These are phyloP conservation scores for Tricladium varicosporioides DNA, from an alignment of 2,329 filamentous ascomycete genomes.

Conservation along the genomic window DNA sequence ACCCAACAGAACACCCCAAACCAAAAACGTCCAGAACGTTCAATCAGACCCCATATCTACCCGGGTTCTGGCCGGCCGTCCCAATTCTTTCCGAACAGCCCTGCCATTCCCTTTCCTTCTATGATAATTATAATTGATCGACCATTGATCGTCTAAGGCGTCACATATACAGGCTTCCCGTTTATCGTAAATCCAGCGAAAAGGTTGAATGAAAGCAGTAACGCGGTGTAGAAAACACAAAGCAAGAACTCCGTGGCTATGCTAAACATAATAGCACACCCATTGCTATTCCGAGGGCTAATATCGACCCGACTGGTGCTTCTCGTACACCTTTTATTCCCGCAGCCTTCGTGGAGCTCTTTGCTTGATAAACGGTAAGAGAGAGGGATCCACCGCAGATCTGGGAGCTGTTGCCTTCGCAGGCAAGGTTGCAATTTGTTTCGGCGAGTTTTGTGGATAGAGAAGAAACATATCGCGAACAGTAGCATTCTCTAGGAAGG, in stretches of 20 bases:
- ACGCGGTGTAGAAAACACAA: not conserved
- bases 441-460: slow-evolving; percentile 48
- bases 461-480: slow-evolving; percentile 47
- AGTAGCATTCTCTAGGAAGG: slow-evolving; percentile 56
- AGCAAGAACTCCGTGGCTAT: slow-evolving; percentile 1
- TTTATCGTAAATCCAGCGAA: not conserved
- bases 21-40: not conserved
- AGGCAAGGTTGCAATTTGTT: slow-evolving; percentile 48
- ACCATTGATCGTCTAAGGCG: not conserved
- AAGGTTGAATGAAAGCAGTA: not conserved
- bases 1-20: not conserved
- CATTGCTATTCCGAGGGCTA: slow-evolving; percentile 27
- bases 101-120: not conserved
- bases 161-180: not conserved
- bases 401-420: slow-evolving; percentile 50
- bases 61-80: not conserved
- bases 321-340: slow-evolving; percentile 14
- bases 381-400: slow-evolving; percentile 54
- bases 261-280: slow-evolving; percentile 23
- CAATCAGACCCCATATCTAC: not conserved
- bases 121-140: not conserved
- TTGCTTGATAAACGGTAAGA: slow-evolving; percentile 43
- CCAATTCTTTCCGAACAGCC: not conserved
- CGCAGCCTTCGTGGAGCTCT: slow-evolving; percentile 18
- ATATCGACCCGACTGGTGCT: slow-evolving; percentile 21